Percentiles rank a stretch among this genome's conserved stretches.
Evolutionary conservation across 176 grass and related monocot genomes (phyloP).

Genomic region (Oryza australiensis): DNA sequence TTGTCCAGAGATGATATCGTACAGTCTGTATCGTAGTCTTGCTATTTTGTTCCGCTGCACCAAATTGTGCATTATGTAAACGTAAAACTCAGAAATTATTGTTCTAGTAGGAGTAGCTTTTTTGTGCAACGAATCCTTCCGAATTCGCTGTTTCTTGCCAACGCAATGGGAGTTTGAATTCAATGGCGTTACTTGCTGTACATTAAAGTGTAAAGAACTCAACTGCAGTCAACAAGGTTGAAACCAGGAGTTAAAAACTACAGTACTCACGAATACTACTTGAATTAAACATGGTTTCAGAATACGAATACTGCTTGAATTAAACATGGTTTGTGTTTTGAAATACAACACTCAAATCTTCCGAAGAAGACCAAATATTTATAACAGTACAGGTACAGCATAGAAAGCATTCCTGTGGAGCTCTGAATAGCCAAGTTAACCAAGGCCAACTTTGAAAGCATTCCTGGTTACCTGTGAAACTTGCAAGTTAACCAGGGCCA

Average conservation of each 20-base stretch:
- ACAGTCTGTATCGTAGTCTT: background rate
- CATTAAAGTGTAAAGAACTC: too few species aligned
- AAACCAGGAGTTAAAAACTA: background rate
- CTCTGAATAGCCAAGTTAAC: conserved; percentile 31
- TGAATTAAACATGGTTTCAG: background rate
- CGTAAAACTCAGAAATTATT: too few species aligned
- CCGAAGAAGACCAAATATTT: background rate
- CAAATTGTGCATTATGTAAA: too few species aligned
- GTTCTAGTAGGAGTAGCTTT: too few species aligned
- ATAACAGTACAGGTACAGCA: background rate
- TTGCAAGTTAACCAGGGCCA: conserved; percentile 75
- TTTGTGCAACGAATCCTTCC: background rate
- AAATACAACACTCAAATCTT: background rate
- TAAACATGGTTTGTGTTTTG: background rate
- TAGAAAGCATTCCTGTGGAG: background rate
- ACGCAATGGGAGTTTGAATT: background rate
- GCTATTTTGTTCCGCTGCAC: too few species aligned
- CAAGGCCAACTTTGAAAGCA: conserved; percentile 94
- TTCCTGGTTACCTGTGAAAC: too few species aligned
- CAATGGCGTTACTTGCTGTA: too few species aligned
- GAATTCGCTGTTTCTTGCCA: too few species aligned
- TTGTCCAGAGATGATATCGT: background rate
- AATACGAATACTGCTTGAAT: background rate
- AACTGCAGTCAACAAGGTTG: background rate
- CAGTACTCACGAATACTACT: background rate